phyloP scores from a whole-genome alignment of 106 monocot species.

The Ottelia alismoides region DNA sequence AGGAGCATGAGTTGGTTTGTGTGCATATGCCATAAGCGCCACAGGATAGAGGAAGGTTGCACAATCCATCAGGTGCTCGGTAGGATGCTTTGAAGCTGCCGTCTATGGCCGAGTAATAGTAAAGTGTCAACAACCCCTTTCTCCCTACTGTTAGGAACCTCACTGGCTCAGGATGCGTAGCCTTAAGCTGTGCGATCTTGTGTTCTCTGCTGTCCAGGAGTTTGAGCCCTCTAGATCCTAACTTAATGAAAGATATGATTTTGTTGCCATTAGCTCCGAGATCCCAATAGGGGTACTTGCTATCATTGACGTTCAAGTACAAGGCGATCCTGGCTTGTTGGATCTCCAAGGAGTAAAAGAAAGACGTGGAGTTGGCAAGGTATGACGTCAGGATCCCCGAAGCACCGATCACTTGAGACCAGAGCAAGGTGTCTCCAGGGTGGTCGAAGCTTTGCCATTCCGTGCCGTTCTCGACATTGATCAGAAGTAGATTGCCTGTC shows the following conservation, averaged over 20 bases:
- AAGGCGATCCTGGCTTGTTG: slow-evolving; percentile 7
- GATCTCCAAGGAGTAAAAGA: slow-evolving; percentile 38
- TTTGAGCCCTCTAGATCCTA: slow-evolving; percentile 29
- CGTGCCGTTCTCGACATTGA: slow-evolving; percentile 11
- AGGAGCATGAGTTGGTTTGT: slow-evolving; percentile 12
- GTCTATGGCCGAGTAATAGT: slow-evolving; percentile 10
- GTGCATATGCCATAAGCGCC: slow-evolving; percentile 22
- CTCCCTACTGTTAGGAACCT: slow-evolving; percentile 19
- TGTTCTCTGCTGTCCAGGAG: slow-evolving; percentile 11
- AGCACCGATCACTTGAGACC: slow-evolving; percentile 18
- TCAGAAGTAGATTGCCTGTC: slow-evolving; percentile 35
- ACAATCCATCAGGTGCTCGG: slow-evolving; percentile 12
- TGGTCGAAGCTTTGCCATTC: slow-evolving; percentile 50
- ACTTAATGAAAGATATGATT: slow-evolving; percentile 13
- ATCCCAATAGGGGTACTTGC: slow-evolving; percentile 48
- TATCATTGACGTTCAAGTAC: slow-evolving; percentile 14
- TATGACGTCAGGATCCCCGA: slow-evolving; percentile 8
- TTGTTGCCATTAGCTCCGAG: slow-evolving; percentile 3
- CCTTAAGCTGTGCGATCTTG: slow-evolving; percentile 23
- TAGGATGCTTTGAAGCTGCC: slow-evolving; percentile 19
- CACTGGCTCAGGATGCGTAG: not conserved
- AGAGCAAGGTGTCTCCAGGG: slow-evolving; percentile 25
- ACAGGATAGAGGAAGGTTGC: slow-evolving; percentile 42
- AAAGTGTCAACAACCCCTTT: slow-evolving; percentile 33
- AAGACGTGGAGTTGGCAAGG: slow-evolving; percentile 3